Evolutionary conservation across 2,329 filamentous ascomycete genomes (phyloP), one percentile per base, ranked within the genome.

Genomic region (Pestalotiopsis sp.): DNA sequence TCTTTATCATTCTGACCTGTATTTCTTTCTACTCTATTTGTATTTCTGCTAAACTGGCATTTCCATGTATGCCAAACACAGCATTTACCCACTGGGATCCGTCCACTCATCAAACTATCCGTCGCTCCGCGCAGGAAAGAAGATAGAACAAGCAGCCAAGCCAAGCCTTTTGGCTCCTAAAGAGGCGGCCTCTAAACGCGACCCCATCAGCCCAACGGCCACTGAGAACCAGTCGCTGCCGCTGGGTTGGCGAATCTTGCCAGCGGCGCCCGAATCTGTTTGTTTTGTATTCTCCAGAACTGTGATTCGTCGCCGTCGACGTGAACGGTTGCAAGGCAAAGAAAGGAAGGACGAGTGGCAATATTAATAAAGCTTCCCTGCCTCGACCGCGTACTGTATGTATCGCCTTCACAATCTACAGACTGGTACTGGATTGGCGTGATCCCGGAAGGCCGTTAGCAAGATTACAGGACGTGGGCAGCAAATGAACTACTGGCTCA

Each of bases 401-500:
- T 31, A 36, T 36, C 41, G 31, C 25, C 45, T 57, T 23, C 41
- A 23, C 17, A 65, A n/a, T 64, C 25, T n/a, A n/a, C 20, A 9
- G 13, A 52, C 45, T 52, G 45, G 45, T n/a, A 52, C 20, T 45
- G 25, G 31, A 58, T 12, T 41, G 63, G 63, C 63, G 63, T 31
- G 63, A 65, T 23, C 39, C 61, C 11, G 45, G 23, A 64, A 36
- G 61, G 36, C 39, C 38, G 61, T 36, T 36, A 65, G 45, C 49
- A 65, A 65, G 31, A 65, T 65, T 65, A 57, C 63, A 65, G 63
- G 63, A 38, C 63, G 36, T 36, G 20, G 31, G 36, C 63, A 57
- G 52, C 63, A 58, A 65, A 65, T 65, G 63, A 65, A 65, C 39
- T 49, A 20, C 45, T n/a, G 63, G 38, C 61, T 39, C 61, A 64